Conservation (phyloP, 2,329 filamentous ascomycete genomes). For the Trichoderma sp. region DNA sequence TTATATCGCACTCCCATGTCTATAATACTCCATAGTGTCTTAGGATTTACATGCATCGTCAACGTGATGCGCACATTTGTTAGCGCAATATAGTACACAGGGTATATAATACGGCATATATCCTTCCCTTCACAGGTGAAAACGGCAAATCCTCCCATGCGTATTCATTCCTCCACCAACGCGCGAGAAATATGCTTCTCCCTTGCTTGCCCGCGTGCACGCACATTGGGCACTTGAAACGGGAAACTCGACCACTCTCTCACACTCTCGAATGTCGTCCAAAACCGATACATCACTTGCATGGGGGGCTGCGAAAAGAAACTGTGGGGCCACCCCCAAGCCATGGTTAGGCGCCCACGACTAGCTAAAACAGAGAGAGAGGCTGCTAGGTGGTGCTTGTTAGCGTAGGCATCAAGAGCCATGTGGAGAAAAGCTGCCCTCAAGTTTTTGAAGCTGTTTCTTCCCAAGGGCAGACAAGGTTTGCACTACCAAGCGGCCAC, state of each 20-base stretch:
- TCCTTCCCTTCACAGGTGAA: no score
- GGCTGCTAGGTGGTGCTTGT: not conserved
- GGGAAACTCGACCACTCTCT: not conserved
- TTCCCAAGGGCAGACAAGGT: not conserved
- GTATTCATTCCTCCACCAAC: not conserved
- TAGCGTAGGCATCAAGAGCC: not conserved
- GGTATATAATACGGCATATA: no score
- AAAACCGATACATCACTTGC: constrained; percentile 15
- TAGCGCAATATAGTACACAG: not conserved
- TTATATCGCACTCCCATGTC: not conserved
- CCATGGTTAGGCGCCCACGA: constrained; percentile 9
- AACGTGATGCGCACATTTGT: not conserved
- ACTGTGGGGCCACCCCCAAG: not conserved
- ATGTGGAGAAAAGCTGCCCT: not conserved
- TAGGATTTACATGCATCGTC: not conserved
- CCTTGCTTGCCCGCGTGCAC: not conserved
- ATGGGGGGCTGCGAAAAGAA: not conserved
- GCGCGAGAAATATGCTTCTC: not conserved
- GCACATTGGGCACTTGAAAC: not conserved
- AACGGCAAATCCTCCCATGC: not conserved
- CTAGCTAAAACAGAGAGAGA: not conserved
- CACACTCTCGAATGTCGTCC: not conserved
- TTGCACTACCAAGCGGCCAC: not conserved
- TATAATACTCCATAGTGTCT: not conserved
- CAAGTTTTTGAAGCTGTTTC: not conserved